A percentile compares a stretch with the other conserved stretches of the same genome.
These are phyloP conservation scores for Patellifolia procumbens DNA, from an alignment of 179 eudicot genomes.

Conservation along the genomic window DNA sequence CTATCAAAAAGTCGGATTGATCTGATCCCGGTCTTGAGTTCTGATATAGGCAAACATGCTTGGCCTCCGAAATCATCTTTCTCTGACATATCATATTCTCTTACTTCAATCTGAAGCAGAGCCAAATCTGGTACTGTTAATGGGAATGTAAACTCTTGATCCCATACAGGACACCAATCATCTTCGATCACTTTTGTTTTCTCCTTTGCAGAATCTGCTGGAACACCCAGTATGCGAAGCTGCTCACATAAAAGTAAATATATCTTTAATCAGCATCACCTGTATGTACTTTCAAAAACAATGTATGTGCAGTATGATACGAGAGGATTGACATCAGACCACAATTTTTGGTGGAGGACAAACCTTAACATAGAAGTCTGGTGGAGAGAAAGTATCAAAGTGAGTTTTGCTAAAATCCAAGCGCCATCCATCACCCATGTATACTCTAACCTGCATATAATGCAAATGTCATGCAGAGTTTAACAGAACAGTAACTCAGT, in stretches of 20 bases:
- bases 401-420: conserved; percentile 69
- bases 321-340: not conserved
- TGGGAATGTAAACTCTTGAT: conserved; percentile 70
- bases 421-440: conserved; percentile 91
- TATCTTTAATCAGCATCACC: not conserved
- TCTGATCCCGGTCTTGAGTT: conserved; percentile 69
- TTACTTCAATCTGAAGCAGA: conserved; percentile 67
- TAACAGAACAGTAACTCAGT: not conserved
- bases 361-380: conserved; percentile 73
- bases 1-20: conserved; percentile 57
- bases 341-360: too few relatives aligned
- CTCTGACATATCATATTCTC: conserved; percentile 67
- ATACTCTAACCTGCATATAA: conserved; percentile 56
- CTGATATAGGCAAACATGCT: conserved; percentile 68
- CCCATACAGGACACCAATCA: conserved; percentile 87
- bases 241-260: conserved; percentile 16
- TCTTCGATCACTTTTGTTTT: conserved; percentile 70
- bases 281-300: too few relatives aligned
- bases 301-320: too few relatives aligned
- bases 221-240: conserved; percentile 68
- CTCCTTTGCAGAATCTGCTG: conserved; percentile 53
- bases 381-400: conserved; percentile 78
- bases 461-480: not conserved
- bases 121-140: conserved; percentile 86
- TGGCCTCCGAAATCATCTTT: conserved; percentile 96